A percentile compares a stretch with the other conserved stretches of the same genome.
These are phyloP conservation scores for Phlebiopsis flavidoalba DNA, from an alignment of 768 basidiomycete genomes.

Conservation along the genomic window DNA sequence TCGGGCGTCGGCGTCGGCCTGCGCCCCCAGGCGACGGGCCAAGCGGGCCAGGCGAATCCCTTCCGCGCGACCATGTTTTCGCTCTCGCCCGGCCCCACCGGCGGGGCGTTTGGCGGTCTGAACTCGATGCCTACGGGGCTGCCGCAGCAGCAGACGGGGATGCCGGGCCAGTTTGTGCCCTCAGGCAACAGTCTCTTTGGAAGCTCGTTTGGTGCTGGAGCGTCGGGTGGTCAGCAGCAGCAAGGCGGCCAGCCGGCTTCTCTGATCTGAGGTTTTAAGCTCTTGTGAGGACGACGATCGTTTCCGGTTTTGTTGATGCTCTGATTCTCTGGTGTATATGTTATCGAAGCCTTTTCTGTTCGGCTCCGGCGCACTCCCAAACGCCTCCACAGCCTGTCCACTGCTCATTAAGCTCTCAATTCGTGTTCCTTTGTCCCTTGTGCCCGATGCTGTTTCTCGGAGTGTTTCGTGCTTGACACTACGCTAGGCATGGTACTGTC, in stretches of 20 bases:
- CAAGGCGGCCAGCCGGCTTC: conserved; percentile 38
- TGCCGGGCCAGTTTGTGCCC: conserved; percentile 8
- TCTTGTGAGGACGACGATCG: neutral
- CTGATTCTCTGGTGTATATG: neutral
- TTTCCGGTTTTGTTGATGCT: neutral
- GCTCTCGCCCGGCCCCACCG: conserved; percentile 6
- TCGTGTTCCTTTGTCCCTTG: no score
- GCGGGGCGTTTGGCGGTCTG: conserved; percentile 4
- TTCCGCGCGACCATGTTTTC: conserved; percentile 37
- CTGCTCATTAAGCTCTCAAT: no score
- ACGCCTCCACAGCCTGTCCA: no score
- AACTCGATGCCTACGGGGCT: conserved; percentile 13
- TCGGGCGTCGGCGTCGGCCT: conserved; percentile 28
- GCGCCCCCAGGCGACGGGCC: conserved; percentile 36
- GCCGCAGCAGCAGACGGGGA: conserved; percentile 14
- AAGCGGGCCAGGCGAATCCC: conserved; percentile 31
- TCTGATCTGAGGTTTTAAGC: conserved; percentile 37
- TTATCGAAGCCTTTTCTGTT: no score
- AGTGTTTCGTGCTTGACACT: no score
- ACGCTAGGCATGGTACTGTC: no score
- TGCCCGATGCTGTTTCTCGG: no score
- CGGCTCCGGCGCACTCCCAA: no score
- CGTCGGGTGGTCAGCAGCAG: conserved; percentile 9
- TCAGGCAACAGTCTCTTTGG: conserved; percentile 17
- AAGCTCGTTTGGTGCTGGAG: conserved; percentile 12